Base-by-base conservation (phyloP, 805 yeast species). In the Millerozyma miso region DNA sequence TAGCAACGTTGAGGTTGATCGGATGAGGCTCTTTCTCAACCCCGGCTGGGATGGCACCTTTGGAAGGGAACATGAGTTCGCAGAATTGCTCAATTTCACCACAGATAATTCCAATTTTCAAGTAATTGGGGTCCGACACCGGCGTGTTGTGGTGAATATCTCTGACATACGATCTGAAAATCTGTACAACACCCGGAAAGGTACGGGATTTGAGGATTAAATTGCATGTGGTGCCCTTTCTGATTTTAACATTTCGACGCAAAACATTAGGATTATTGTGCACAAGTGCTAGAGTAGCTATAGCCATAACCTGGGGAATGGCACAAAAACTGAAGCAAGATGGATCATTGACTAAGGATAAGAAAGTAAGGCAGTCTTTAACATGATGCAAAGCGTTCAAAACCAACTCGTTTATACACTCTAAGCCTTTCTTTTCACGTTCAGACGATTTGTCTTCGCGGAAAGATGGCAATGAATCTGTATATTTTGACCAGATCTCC, bases 241-340 rank as follows among this genome's bases (percentile, higher is more conserved):
- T 79, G 62, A 93, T 85, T 71, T 93, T 93, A 50, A 91, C 85
- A 58, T 86, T 81, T 32, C 65, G 61, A 36, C 81, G 75, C 58
- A 91, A 78, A 2, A 91, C 85, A 3, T 69, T 57, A 3, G 84
- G 83, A 67, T 93, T 93, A 59, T 85, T 81, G 75, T 85, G 90
- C 29, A 93, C 85, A 40, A 83, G 71, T 17, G 91, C 88, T 53
- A 93, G 74, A 1, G 98, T 88, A 13, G 99, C 97, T 62, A 93
- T 85, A 31, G 98, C 97, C 99, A 93, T 93, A 15, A 91, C 97
- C 69, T 93, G 99, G 15, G 99, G 99, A 59, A 93, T 93, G 8
- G 97, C 88, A 70, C 97, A 90, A 71, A 93, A 93, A 54, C 82
- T 85, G 72, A 88, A 93, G 39, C 83, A 68, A 1, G 96, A 80